These are phyloP conservation scores for Phoenix dactylifera DNA, from an alignment of 176 grass and related monocot genomes.

Conservation along the genomic window DNA sequence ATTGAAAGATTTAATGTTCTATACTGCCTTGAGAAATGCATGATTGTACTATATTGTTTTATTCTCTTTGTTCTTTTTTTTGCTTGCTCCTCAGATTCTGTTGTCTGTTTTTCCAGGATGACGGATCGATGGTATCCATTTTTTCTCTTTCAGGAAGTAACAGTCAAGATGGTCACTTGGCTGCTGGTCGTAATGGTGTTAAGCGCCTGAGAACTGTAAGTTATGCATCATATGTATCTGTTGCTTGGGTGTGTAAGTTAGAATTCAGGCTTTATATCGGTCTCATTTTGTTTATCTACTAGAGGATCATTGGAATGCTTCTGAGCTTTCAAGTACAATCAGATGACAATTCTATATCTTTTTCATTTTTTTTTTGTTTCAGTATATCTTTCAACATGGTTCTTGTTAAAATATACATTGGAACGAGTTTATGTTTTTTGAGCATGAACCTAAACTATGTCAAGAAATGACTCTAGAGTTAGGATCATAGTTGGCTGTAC, in stretches of 20 bases:
- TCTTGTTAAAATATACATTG: too few relatives aligned
- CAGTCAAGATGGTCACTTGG: slow-evolving; percentile 82
- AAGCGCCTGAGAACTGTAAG: slow-evolving; percentile 85
- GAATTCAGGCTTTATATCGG: not conserved
- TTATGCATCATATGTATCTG: slow-evolving; percentile 6
- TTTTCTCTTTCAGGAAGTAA: slow-evolving; percentile 89
- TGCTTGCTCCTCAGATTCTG: not conserved
- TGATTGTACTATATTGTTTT: not conserved
- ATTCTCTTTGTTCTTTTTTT: not conserved
- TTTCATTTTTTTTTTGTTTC: too few relatives aligned
- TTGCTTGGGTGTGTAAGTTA: slow-evolving; percentile 10
- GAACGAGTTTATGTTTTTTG: too few relatives aligned
- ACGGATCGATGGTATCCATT: slow-evolving; percentile 83
- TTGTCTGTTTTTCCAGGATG: slow-evolving; percentile 60
- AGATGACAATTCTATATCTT: too few relatives aligned
- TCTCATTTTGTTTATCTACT: slow-evolving; percentile 1
- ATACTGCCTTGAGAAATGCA: not conserved
- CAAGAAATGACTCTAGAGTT: too few relatives aligned
- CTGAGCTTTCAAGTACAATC: too few relatives aligned
- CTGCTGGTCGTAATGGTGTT: slow-evolving; percentile 90
- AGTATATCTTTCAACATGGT: too few relatives aligned
- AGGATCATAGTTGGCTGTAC: too few relatives aligned
- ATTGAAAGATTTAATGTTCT: not conserved
- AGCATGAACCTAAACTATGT: too few relatives aligned
- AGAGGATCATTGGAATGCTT: too few relatives aligned